Base-by-base conservation (phyloP, 1,284 basidiomycete genomes). In the Fomitopsis palustris region DNA sequence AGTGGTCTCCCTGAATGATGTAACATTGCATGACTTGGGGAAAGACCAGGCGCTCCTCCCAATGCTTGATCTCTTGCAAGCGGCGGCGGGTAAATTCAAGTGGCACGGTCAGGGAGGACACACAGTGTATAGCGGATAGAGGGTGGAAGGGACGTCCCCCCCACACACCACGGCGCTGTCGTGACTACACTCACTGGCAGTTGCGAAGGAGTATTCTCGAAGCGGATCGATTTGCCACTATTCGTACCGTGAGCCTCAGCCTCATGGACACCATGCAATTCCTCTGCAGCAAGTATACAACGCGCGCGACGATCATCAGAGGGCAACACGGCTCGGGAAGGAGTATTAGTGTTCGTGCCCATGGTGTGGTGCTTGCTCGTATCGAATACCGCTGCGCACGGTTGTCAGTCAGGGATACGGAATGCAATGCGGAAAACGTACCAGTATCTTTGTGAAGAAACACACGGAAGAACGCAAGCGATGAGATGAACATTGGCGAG, bases 351-450 rank as follows among this genome's bases (percentile, higher is more conserved):
- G 74, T 55, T 77, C 75, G 65, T 84, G 78, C 47, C 71, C 75
- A 62, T 81, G 77, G 69, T 85, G 81, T 37, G 74, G 77, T 17
- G 78, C 84, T 70, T 87, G 84, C 72, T 90, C 83, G 72, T 90
- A 96, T 56, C 88, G 90, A 59, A 95, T 80, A 43, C 94, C 94
- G 70, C 94, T 96, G 68, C 39, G 57, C 38, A 17, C 7, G 4
- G 31, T 52, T 21, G 61, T 63, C 45, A 54, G 64, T 31, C 16
- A 45, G 57, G 61, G 61, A 31, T 59, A 56, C 65, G 68, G 56
- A 62, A 60, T 33, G 23, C 51, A 3, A 43, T 38, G 55, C 61
- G 43, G 35, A 23, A 33, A 38, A 78, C 90, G 68, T 71, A 94
- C 93, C 93, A 96, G 76, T 96, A 96, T 69, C 90, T 92, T 72